Evolutionary conservation across 768 basidiomycete species (phyloP), one percentile per base, ranked within the genome.

Genomic region (Amanita pallidorosea): DNA sequence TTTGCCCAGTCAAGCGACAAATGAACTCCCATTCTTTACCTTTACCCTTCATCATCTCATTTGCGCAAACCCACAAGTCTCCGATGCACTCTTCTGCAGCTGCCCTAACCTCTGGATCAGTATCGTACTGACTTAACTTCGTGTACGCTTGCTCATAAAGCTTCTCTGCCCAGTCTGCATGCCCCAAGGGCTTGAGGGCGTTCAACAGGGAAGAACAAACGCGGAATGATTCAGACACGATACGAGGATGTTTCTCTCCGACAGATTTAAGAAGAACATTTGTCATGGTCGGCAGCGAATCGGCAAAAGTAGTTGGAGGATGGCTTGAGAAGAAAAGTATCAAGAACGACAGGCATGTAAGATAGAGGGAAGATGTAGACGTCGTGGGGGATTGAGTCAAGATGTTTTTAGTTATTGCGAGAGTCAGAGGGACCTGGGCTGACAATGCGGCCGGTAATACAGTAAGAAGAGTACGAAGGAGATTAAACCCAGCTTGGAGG

Each of bases 101-200:
- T 22, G 76, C 74, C 34, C 92, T 79, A 18, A 98, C 90, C 55
- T 96, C 94, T 3, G 87, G 82, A 63, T 98, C 95, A 1, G 94
- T 94, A 56, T 94, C 88, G 54, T 87, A 81, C 42, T 77, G 84
- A 45, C 70, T 76, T 34, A 99, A 67, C 47, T 90, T 75, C 18
- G 69, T 63, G 3, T 87, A 69, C 8, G 89, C 83, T 55, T 90
- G 83, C 7, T 77, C 69, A 63, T 94, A 96, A 3, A 96, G 72
- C 8, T 70, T 60, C 49, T 88, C 79, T 4, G 79, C 65, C 88
- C 88, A 91, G 13, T 80, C 78, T 5, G 65, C 68, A 50, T 70
- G 61, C 55, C 79, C 80, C 43, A 86, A 64, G 1, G 90, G 90
- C 44, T 85, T 82, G 35, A 86, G 67, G 2, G 87, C 76, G 55